Evolutionary conservation across 768 basidiomycete genomes (phyloP), one percentile per base, ranked within the genome.

Genomic region (Rhodotorula diobovata): DNA sequence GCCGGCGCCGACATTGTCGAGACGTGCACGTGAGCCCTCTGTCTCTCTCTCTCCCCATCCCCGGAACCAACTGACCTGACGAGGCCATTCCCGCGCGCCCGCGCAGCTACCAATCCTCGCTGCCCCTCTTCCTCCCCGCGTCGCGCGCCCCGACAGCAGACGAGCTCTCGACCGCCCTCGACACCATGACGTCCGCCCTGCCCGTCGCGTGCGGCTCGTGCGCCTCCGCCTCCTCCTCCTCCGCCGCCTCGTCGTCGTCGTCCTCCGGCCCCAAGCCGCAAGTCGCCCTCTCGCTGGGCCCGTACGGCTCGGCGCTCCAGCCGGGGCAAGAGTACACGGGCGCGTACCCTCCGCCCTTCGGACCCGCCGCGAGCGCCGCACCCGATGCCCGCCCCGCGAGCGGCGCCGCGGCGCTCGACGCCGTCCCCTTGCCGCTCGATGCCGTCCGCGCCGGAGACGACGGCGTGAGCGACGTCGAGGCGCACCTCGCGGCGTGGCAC

Each of bases 281-380:
- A 14, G 67, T 81, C 6, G 79, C 76, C 5, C 74, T 82, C 12
- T 80, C 79, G 35, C 70, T 81, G 34, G 82, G 82, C 37, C 79
- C 81, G 2, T 81, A 76, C 57, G 82, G 82, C 37, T 79, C 81
- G 15, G 78, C 77, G 10, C 73, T 81, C 12, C 72, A 66, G 35
- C 80, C 80, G 0, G 81, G 80, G 10, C 79, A 80, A 63, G 81
- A 81, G 63, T 80, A 81, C 72, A 73, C 68, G 18, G 81, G 80
- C 2, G 56, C 78, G 21, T 81, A 81, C 69, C 81, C 80, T 12
- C 67, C 78, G 1, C 79, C 80, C 0, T 81, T 73, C 67, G 78
- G 78, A 4, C 76, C 79, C 25, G 34, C 60, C 4, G 35, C 32
- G 23, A 50, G 64, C 11, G 25, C 32, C 48, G 34, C 35, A 39